Evolutionary conservation across 1,284 basidiomycete genomes (phyloP).

Genomic region (Golubevia sp.): DNA sequence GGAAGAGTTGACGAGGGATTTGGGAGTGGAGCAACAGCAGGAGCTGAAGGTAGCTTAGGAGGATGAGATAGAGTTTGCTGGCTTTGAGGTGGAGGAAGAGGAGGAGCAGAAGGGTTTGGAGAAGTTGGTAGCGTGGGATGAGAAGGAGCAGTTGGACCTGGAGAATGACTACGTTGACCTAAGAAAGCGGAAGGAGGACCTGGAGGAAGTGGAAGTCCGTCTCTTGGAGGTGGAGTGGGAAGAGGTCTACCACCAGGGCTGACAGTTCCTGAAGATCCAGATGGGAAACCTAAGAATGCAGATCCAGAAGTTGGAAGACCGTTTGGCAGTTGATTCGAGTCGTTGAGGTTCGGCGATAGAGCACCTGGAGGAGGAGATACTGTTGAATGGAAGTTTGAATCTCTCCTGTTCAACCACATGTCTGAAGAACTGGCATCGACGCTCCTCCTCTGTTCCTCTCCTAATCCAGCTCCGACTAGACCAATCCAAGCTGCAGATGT

Average conservation of each 20-base stretch:
- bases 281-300: not conserved
- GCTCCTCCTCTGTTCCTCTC: not conserved
- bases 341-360: not conserved
- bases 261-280: not conserved
- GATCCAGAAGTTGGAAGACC: not conserved
- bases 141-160: slow-evolving; percentile 50
- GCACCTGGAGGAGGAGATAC: not conserved
- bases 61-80: slow-evolving; percentile 76
- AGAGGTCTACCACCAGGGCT: slow-evolving; percentile 14
- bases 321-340: not conserved
- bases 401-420: not conserved
- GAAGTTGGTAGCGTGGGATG: slow-evolving; percentile 24
- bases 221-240: slow-evolving; percentile 25
- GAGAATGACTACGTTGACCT: not conserved
- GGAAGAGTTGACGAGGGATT: slow-evolving; percentile 68
- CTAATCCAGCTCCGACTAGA: not conserved
- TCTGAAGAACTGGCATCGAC: not conserved
- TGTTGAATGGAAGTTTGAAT: too few relatives aligned
- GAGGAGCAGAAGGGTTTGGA: slow-evolving; percentile 19
- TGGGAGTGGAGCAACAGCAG: slow-evolving; percentile 60
- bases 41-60: slow-evolving; percentile 65
- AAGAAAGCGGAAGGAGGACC: not conserved
- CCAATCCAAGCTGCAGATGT: not conserved
- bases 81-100: slow-evolving; percentile 69
- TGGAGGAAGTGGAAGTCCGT: slow-evolving; percentile 21